Percentiles rank a stretch among this genome's conserved stretches.
These are phyloP conservation scores for Penicillium verhagenii DNA, from an alignment of 495 filamentous ascomycete species.

Conservation along the genomic window DNA sequence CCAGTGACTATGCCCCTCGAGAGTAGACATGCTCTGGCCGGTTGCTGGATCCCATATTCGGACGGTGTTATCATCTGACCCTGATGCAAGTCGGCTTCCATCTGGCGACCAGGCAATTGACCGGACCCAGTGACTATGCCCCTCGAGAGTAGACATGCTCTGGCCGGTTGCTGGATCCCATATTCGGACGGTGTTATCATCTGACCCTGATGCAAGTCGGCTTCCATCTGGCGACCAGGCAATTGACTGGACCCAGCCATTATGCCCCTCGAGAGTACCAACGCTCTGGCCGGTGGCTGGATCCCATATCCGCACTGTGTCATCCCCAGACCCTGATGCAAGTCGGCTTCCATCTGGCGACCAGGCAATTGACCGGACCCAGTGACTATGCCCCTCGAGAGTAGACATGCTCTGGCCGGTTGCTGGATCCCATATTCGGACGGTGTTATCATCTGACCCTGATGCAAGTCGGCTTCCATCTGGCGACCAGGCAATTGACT, in stretches of 20 bases:
- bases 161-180: slow-evolving; percentile 6
- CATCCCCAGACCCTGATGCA: too few species aligned
- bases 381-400: too few species aligned
- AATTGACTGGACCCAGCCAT: too few species aligned
- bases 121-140: not conserved
- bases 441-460: too few species aligned
- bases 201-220: slow-evolving; percentile 6
- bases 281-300: too few species aligned
- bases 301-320: too few species aligned
- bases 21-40: not conserved
- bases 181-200: slow-evolving; percentile 9
- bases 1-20: not conserved
- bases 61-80: not conserved
- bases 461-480: too few species aligned
- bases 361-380: too few species aligned
- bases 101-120: slow-evolving; percentile 1
- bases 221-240: slow-evolving; percentile 12
- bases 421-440: not conserved
- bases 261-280: too few species aligned
- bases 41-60: slow-evolving; percentile 1
- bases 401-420: too few species aligned
- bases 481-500: slow-evolving; percentile 3
- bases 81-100: slow-evolving; percentile 3
- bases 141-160: slow-evolving; percentile 2
- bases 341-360: too few species aligned